These are phyloP conservation scores for Brasenia schreberi DNA, from an alignment of 164 flowering plant species.

Conservation along the genomic window DNA sequence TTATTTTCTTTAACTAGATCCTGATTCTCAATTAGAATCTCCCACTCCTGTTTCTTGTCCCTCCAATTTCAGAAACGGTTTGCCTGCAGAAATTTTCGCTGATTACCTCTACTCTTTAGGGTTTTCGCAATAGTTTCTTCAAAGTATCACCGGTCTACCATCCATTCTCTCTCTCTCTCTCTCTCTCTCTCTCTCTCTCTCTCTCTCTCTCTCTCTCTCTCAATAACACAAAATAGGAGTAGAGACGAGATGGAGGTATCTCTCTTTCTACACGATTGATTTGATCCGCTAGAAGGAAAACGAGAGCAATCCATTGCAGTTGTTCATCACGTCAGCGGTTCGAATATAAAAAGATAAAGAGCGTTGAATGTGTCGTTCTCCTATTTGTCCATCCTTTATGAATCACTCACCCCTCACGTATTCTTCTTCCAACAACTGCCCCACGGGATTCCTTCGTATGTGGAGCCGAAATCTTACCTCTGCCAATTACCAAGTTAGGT, in stretches of 20 bases:
- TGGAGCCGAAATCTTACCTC: no score
- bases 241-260: neutral
- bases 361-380: conserved; percentile 14
- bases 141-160: no score
- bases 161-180: conserved; percentile 2
- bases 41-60: no score
- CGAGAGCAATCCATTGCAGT: neutral
- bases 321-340: conserved; percentile 3
- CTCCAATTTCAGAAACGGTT: no score
- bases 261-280: neutral
- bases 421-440: neutral
- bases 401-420: neutral
- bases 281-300: neutral
- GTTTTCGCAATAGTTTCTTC: no score
- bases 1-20: neutral
- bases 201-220: conserved; percentile 4
- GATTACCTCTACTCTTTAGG: no score
- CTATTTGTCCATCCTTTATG: conserved; percentile 11
- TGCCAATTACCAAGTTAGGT: no score
- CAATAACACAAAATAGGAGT: neutral
- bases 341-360: conserved; percentile 3
- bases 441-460: no score
- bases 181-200: conserved; percentile 5
- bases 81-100: no score
- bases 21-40: no score